Evolutionary conservation across 129 eudicot genomes (phyloP), one percentile per base, ranked within the genome.

Genomic region (Ambrosia artemisiifolia): DNA sequence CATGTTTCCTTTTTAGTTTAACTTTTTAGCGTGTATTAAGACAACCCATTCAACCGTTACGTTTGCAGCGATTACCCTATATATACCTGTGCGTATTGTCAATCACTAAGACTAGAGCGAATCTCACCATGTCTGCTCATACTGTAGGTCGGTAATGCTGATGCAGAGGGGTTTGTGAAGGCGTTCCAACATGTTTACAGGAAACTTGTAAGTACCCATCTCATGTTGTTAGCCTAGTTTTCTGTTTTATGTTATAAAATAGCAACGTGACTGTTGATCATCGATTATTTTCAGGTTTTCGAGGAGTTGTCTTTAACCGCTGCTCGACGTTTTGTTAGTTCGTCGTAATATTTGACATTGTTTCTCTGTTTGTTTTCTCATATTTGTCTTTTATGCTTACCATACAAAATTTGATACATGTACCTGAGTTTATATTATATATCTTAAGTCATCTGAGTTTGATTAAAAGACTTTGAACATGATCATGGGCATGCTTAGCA

Each of bases 151-250:
- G 89, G 89, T 38, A 48, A 91, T 69, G 74, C 94, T 24, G 91
- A 88, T 50, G 97, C 96, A 48, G 91, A 86, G 73, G 80, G 75
- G 67, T 92, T 92, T 54, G 91, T 90, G 71, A 83, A 92, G 84
- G 88, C 89, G 34, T 92, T 92, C 75, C 88, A 86, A 73, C 87
- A 80, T 62, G 85, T 83, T 43, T 85, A 92, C 54, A 67, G 74
- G 76, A 88, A 86, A 73, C 97, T 91, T 51, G 97, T 91, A 61
- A 51, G 97, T 79, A 30, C 36, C 24, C 36, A 38, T 44, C 46
- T 47, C 49, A 36, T 43, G 16, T 16, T 68, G 9, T 14, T 2
- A 34, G 40, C 55, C 1, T 72, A 19, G 3, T 13, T 12, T 61
- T 17, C 14, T 47, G 9, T 63, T 20, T 66, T 34, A 65, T 10